Base-by-base conservation (phyloP, 192 early-diverging fungal genomes). In the Oehlia diaphana region DNA sequence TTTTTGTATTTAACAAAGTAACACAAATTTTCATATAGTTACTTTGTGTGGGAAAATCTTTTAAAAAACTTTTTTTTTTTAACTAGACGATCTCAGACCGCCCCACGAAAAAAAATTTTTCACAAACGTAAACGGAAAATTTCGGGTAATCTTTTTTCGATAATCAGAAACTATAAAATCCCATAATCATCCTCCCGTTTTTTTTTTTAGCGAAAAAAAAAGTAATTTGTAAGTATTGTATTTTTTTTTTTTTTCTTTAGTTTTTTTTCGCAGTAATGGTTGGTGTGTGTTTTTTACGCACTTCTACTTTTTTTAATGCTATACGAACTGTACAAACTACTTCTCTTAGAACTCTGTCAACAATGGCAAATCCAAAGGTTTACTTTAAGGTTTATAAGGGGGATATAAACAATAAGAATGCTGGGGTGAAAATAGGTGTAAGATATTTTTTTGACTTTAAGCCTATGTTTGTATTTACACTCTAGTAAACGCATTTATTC, bases 401-500 rank as follows among this genome's bases (percentile, higher is more conserved):
- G 26, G 26, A 26, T 26, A 26, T 26, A 26, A 26, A 26, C 0
- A 26, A 26, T 26, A 0, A 0, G 26, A 26, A 26, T 0, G 26
- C 0, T 26, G 26, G 26, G 26, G 26, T 26, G 26, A 0, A 0
- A 0, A 10, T 80, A 61, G 86, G 89, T 39, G 88, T 89, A 87
- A 84, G 88, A 85, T 37, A 33, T 42, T n/a, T 33, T 35, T 33
- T 37, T 44, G 19, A 9, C 9, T 71, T 19, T 8, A 64, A 76
- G 47, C 9, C 21, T 37, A n/a, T 47, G 47, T 71, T 39, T 42
- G 42, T 21, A 39, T 37, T 71, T 21, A 19, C 81, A 86, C 81
- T 87, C 86, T 28, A 9, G 4, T 4, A 1, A 9, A n/a, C 2
- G 1, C 4, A n/a, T 12, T n/a, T 37, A 21, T 71, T n/a, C 47